Percentiles rank a stretch among this genome's conserved stretches.
phyloP scores from a whole-genome alignment of 2,329 filamentous ascomycete species.

The Exophiala bonariae region DNA sequence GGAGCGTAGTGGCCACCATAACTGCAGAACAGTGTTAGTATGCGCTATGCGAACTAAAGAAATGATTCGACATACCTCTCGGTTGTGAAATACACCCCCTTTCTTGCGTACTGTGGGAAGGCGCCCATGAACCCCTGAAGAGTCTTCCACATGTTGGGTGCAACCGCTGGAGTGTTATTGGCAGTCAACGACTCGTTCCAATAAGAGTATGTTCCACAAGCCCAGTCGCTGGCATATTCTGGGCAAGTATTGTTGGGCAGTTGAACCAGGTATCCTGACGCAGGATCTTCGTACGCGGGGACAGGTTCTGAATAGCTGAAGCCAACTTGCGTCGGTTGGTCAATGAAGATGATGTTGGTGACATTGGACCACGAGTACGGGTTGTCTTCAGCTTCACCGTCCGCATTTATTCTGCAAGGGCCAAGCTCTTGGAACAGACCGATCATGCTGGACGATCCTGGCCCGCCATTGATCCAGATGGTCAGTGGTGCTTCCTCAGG shows the following conservation, averaged over 20 bases:
- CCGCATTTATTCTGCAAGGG: constrained; percentile 38
- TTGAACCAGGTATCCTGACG: constrained; percentile 16
- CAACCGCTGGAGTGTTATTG: constrained; percentile 26
- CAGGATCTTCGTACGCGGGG: constrained; percentile 24
- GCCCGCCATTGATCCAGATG: constrained; percentile 43
- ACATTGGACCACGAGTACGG: constrained; percentile 34
- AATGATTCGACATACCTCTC: constrained; percentile 73
- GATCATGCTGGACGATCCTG: constrained; percentile 35
- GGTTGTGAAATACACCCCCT: constrained; percentile 56
- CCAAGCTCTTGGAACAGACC: constrained; percentile 36
- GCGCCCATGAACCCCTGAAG: constrained; percentile 29
- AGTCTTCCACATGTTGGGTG: constrained; percentile 29
- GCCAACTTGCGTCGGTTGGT: constrained; percentile 63
- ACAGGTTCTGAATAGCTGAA: constrained; percentile 51
- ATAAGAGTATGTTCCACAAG: constrained; percentile 27
- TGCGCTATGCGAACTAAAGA: constrained; percentile 85
- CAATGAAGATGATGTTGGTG: constrained; percentile 59
- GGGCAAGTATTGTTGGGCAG: constrained; percentile 27
- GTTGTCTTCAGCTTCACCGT: constrained; percentile 40
- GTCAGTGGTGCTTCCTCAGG: constrained; percentile 33
- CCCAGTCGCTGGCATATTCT: constrained; percentile 24
- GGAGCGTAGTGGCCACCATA: constrained; percentile 62
- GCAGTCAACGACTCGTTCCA: constrained; percentile 26
- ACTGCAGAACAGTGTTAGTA: constrained; percentile 87
- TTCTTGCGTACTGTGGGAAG: constrained; percentile 27